Percentiles rank a stretch among this genome's conserved stretches.
phyloP scores from a whole-genome alignment of 2,329 filamentous ascomycete species.

The Orbilia quercus region DNA sequence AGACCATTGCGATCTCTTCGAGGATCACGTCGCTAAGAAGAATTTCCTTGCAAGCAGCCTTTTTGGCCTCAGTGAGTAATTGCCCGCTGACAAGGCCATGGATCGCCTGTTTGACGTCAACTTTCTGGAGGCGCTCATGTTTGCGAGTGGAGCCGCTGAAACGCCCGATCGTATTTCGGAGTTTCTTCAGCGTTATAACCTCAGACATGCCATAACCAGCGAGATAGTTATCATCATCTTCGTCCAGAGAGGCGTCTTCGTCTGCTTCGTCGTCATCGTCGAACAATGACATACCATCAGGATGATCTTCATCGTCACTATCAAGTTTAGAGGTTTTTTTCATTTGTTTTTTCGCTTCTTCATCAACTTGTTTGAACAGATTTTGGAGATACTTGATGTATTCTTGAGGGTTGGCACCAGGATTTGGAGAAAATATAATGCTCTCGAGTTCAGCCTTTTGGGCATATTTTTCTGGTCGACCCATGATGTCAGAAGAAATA shows the following conservation, averaged over 20 bases:
- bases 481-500: slow-evolving; percentile 8
- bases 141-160: slow-evolving; percentile 43
- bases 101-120: slow-evolving; percentile 51
- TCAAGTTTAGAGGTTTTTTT: not conserved
- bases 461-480: slow-evolving; percentile 43
- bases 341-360: slow-evolving; percentile 19
- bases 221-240: slow-evolving; percentile 25
- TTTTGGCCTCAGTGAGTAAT: slow-evolving; percentile 54
- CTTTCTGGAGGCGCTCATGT: not conserved
- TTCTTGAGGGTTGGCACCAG: slow-evolving; percentile 37
- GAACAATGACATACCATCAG: not conserved
- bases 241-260: slow-evolving; percentile 1
- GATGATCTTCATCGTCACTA: slow-evolving; percentile 1
- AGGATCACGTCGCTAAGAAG: slow-evolving; percentile 39
- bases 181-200: slow-evolving; percentile 26
- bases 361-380: slow-evolving; percentile 31
- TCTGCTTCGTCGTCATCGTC: slow-evolving; percentile 4
- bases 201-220: not conserved
- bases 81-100: slow-evolving; percentile 49
- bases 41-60: slow-evolving; percentile 51
- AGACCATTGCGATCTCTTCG: slow-evolving; percentile 50
- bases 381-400: slow-evolving; percentile 40
- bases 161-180: slow-evolving; percentile 40
- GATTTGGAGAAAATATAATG: slow-evolving; percentile 44
- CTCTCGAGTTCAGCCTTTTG: slow-evolving; percentile 48